phyloP scores from a whole-genome alignment of 768 basidiomycete species.

The Lentinula edodes region DNA sequence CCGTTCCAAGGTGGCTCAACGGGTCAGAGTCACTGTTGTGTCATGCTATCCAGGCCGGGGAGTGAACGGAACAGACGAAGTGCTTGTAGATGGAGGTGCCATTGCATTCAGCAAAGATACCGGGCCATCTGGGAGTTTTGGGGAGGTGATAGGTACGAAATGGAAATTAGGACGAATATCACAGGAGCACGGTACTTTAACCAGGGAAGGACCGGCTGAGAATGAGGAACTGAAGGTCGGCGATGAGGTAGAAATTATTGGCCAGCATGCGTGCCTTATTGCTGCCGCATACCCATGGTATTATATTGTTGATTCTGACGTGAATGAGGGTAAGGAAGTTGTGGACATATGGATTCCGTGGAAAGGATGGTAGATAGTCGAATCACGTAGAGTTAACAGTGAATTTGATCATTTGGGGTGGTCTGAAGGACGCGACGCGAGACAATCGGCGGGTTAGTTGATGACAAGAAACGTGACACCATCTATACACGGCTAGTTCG shows the following conservation, averaged over 20 bases:
- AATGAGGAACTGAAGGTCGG: slow-evolving; percentile 44
- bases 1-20: slow-evolving; percentile 51
- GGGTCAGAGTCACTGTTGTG: slow-evolving; percentile 66
- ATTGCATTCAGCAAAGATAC: slow-evolving; percentile 87
- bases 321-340: slow-evolving; percentile 44
- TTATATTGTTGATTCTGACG: slow-evolving; percentile 70
- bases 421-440: background rate
- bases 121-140: slow-evolving; percentile 67
- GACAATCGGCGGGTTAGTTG: background rate
- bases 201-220: slow-evolving; percentile 22
- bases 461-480: slow-evolving; percentile 4
- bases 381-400: background rate
- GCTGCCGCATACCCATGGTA: slow-evolving; percentile 80
- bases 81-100: slow-evolving; percentile 76
- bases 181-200: slow-evolving; percentile 77
- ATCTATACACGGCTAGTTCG: background rate
- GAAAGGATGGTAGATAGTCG: slow-evolving; percentile 91
- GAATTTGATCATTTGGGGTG: background rate
- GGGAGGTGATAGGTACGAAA: slow-evolving; percentile 60
- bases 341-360: slow-evolving; percentile 86
- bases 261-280: slow-evolving; percentile 84
- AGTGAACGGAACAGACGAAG: slow-evolving; percentile 58
- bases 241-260: slow-evolving; percentile 63
- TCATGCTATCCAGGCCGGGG: slow-evolving; percentile 77
- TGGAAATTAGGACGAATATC: slow-evolving; percentile 65